Percentiles rank a stretch among this genome's conserved stretches.
These are phyloP conservation scores for Sporormia fimetaria DNA, from an alignment of 495 filamentous ascomycete genomes.

Conservation along the genomic window DNA sequence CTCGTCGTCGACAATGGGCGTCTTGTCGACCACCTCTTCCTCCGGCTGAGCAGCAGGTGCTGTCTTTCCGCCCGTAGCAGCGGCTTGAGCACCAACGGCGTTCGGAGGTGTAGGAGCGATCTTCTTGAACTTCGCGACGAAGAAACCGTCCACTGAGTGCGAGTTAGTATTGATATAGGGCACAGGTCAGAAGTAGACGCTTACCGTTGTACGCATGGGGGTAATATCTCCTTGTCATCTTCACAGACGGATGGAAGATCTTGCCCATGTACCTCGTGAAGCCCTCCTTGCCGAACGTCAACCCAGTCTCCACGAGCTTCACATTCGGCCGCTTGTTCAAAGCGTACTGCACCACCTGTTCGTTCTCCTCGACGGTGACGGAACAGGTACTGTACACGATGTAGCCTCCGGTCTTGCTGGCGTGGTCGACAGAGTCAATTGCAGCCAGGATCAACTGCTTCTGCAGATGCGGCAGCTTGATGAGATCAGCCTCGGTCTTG, in stretches of 20 bases:
- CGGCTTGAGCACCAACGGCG: constrained; percentile 38
- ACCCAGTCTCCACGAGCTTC: constrained; percentile 80
- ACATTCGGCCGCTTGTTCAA: constrained; percentile 86
- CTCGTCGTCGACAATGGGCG: constrained; percentile 39
- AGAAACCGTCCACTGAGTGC: constrained; percentile 99
- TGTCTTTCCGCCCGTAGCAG: constrained; percentile 14
- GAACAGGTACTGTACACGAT: constrained; percentile 90
- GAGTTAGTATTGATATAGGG: too few species aligned
- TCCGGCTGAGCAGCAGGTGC: constrained; percentile 22
- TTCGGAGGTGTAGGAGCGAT: constrained; percentile 54
- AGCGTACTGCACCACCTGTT: constrained; percentile 86
- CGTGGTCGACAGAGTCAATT: constrained; percentile 86
- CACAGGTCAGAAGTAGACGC: too few species aligned
- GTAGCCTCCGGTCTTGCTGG: constrained; percentile 79
- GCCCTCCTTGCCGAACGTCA: constrained; percentile 85
- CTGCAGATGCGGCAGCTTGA: constrained; percentile 81
- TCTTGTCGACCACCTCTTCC: constrained; percentile 36
- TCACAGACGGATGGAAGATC: constrained; percentile 74
- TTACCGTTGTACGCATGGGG: constrained; percentile 91
- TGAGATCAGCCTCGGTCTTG: constrained; percentile 89
- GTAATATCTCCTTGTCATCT: constrained; percentile 79
- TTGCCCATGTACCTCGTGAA: constrained; percentile 83
- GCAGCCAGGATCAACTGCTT: constrained; percentile 87
- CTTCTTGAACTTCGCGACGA: constrained; percentile 95
- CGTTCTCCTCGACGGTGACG: constrained; percentile 87